These are phyloP conservation scores for Yamadazyma buinensis DNA, from an alignment of 1,139 yeast species.

Conservation along the genomic window DNA sequence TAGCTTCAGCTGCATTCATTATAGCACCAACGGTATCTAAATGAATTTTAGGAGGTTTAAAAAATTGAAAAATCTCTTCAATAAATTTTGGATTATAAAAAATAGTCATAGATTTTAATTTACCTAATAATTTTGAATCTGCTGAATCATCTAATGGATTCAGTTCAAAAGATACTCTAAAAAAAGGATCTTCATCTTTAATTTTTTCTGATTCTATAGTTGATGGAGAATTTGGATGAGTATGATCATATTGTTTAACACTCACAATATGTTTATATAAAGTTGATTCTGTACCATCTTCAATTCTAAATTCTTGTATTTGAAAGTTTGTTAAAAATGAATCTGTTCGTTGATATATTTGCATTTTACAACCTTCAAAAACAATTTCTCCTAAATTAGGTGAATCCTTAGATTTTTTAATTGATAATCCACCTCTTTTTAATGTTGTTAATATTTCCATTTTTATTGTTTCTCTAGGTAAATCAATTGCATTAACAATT, in stretches of 20 bases:
- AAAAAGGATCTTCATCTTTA: constrained; percentile 56
- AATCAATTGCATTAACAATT: constrained; percentile 49
- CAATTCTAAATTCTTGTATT: constrained; percentile 76
- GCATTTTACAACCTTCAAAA: constrained; percentile 79
- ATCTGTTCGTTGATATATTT: constrained; percentile 73
- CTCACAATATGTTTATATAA: constrained; percentile 85
- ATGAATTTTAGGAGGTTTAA: constrained; percentile 83
- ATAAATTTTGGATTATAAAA: constrained; percentile 81
- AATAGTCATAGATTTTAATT: constrained; percentile 82
- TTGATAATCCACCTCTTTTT: constrained; percentile 71
- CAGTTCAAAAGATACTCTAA: constrained; percentile 76
- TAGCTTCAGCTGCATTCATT: constrained; percentile 92
- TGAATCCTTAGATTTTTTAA: constrained; percentile 38
- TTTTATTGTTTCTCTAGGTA: constrained; percentile 72
- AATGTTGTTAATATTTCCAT: constrained; percentile 66
- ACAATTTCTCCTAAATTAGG: constrained; percentile 67
- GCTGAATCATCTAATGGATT: constrained; percentile 84
- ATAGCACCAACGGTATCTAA: constrained; percentile 87
- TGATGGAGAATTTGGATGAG: constrained; percentile 16
- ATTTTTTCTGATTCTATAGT: constrained; percentile 12
- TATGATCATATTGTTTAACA: constrained; percentile 50
- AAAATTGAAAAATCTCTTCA: constrained; percentile 70
- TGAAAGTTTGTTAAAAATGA: constrained; percentile 72
- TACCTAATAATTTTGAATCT: constrained; percentile 70
- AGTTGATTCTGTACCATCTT: constrained; percentile 76